phyloP scores from a whole-genome alignment of 2,329 filamentous ascomycete species.

The Eutypa lata region DNA sequence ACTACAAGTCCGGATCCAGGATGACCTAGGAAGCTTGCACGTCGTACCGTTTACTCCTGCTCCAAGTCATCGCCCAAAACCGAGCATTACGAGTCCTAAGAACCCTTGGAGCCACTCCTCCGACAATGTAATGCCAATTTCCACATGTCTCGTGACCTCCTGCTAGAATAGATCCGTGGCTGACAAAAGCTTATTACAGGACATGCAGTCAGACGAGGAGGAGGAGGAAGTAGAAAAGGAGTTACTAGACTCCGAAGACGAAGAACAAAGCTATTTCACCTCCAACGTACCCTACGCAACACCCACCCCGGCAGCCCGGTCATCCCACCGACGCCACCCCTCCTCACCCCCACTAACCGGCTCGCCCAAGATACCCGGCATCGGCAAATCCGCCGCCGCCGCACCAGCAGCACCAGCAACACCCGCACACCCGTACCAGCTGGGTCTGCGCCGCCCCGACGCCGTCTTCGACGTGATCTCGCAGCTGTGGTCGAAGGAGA shows the following conservation, averaged over 20 bases:
- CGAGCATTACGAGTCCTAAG: not conserved
- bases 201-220: no score
- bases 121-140: not conserved
- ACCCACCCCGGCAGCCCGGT: constrained; percentile 44
- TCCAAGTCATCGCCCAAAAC: constrained; percentile 21
- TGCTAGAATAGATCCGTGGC: no score
- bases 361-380: constrained; percentile 18
- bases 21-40: constrained; percentile 39
- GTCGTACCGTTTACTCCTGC: constrained; percentile 23
- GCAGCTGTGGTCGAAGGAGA: constrained; percentile 85
- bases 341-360: constrained; percentile 28
- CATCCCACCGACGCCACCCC: constrained; percentile 30
- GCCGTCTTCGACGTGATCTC: constrained; percentile 83
- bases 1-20: constrained; percentile 69
- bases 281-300: constrained; percentile 53
- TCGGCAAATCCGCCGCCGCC: constrained; percentile 16
- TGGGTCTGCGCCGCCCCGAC: constrained; percentile 70
- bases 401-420: constrained; percentile 28
- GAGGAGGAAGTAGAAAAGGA: no score
- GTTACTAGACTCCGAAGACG: constrained; percentile 57
- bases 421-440: constrained; percentile 47
- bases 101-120: not conserved
- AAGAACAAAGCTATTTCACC: constrained; percentile 83
- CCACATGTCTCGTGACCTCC: no score
- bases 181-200: no score